phyloP scores from a whole-genome alignment of 495 filamentous ascomycete genomes.

The Penicillium longicatenatum region DNA sequence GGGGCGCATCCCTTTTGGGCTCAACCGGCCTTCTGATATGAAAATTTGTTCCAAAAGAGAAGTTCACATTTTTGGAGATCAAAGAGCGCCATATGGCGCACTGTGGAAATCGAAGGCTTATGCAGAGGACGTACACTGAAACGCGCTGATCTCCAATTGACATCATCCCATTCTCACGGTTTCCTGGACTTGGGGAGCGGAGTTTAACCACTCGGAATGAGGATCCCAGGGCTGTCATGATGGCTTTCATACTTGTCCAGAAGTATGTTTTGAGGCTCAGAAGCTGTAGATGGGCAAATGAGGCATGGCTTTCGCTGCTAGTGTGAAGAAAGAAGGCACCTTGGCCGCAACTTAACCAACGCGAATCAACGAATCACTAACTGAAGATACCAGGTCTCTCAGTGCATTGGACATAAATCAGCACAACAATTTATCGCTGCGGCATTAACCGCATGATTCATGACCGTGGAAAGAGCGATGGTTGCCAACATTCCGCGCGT shows the following conservation, averaged over 20 bases:
- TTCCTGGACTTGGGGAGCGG: slow-evolving; percentile 13
- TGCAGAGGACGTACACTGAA: background rate
- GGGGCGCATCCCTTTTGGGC: background rate
- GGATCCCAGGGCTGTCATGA: background rate
- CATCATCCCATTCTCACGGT: slow-evolving; percentile 9
- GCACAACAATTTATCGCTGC: background rate
- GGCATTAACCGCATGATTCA: background rate
- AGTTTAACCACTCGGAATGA: slow-evolving; percentile 18
- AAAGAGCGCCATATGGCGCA: background rate
- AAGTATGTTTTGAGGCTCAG: background rate
- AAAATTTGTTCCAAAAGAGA: background rate
- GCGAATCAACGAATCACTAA: too few relatives aligned
- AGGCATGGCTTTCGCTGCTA: background rate
- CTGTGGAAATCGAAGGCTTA: background rate
- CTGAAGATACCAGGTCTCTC: background rate
- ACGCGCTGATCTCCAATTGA: slow-evolving; percentile 4
- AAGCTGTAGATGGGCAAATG: background rate
- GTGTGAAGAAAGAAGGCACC: background rate
- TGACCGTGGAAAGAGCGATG: slow-evolving; percentile 9
- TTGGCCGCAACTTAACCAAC: too few relatives aligned
- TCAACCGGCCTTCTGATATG: background rate
- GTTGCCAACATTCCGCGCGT: slow-evolving; percentile 28
- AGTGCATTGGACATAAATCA: background rate
- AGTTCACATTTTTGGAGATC: background rate
- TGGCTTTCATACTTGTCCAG: background rate